Base-by-base conservation (phyloP, 495 filamentous ascomycete genomes). In the Talaromyces trachyspermus region DNA sequence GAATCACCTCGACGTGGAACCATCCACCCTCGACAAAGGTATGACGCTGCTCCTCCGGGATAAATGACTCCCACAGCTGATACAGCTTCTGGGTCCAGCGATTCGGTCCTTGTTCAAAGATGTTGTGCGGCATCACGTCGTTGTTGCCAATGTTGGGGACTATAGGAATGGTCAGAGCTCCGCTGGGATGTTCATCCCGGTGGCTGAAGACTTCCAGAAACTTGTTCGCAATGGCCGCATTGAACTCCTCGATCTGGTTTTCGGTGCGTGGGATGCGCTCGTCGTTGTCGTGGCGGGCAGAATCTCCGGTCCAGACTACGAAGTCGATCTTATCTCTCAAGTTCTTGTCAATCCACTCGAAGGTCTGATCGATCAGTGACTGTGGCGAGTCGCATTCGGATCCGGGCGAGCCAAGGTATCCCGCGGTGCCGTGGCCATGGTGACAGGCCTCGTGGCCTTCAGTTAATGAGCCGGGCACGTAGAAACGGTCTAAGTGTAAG, bases 271-370 rank as follows among this genome's bases (percentile, higher is more conserved):
- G 92, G 14, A 86, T 77, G 30, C 77, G 61, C 59, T 90, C 89
- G 57, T 98, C 92, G 64, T 84, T 95, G 63, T 96, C 92, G 62
- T 98, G 92, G 49, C 94, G 80, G 24, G 88, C 91, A 17, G 88
- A 95, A 62, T 99, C 92, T 46, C 92, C 92, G 0, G 94, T 97
- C 94, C 94, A 99, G 43, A 99, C 71, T 30, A 97, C 84, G 59
- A 99, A 99, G 65, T 99, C 92, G 43, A 99, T 76, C 9, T 80
- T 61, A 66, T 88, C 87, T 58, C 79, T 85, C 27, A 99, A 56
- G 54, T 95, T 84, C 22, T 81, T 74, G n/a, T 80, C 73, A 45
- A 99, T 85, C 92, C 92, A 99, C 49, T 80, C 74, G 62, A 97
- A 90, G 0, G 94, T 97, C 58, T 81, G 86, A 64, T 97, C 84